Conservation (phyloP, 1,139 yeast genomes). For the Blastobotrys niveus region DNA sequence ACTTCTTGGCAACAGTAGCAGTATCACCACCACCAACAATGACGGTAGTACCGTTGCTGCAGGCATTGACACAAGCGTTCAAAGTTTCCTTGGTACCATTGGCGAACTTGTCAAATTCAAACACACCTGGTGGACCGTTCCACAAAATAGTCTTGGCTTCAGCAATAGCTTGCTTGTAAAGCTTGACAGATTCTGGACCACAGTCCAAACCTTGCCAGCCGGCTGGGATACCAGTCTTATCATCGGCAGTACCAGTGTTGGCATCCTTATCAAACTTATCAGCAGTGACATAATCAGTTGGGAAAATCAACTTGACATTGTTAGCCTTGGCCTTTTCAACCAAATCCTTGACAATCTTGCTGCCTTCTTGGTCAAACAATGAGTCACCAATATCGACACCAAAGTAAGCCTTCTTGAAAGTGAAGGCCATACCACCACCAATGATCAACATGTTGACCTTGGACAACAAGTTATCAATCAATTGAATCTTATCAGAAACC, state of each 20-base stretch:
- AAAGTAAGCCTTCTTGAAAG: constrained; percentile 88
- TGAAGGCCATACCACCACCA: constrained; percentile 99
- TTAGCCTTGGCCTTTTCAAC: constrained; percentile 93
- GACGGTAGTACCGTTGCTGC: constrained; percentile 84
- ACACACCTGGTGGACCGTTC: constrained; percentile 99
- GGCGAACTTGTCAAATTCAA: constrained; percentile 88
- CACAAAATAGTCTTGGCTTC: constrained; percentile 95
- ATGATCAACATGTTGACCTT: constrained; percentile 88
- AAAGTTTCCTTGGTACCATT: constrained; percentile 83
- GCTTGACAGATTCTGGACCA: constrained; percentile 79
- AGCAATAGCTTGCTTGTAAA: constrained; percentile 72
- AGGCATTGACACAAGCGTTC: constrained; percentile 80
- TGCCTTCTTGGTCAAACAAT: constrained; percentile 83
- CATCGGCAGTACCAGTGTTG: constrained; percentile 69
- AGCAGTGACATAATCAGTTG: constrained; percentile 90
- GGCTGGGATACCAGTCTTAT: constrained; percentile 84
- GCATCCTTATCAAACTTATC: constrained; percentile 93
- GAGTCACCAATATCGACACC: constrained; percentile 82
- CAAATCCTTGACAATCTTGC: constrained; percentile 83
- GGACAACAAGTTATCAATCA: constrained; percentile 92
- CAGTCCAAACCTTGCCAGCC: constrained; percentile 92
- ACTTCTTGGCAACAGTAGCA: constrained; percentile 97
- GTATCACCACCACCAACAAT: constrained; percentile 99
- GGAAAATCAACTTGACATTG: constrained; percentile 84
- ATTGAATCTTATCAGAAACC: constrained; percentile 95